Base-by-base conservation (phyloP, 192 early-diverging fungal genomes). In the Diversispora eburnea region DNA sequence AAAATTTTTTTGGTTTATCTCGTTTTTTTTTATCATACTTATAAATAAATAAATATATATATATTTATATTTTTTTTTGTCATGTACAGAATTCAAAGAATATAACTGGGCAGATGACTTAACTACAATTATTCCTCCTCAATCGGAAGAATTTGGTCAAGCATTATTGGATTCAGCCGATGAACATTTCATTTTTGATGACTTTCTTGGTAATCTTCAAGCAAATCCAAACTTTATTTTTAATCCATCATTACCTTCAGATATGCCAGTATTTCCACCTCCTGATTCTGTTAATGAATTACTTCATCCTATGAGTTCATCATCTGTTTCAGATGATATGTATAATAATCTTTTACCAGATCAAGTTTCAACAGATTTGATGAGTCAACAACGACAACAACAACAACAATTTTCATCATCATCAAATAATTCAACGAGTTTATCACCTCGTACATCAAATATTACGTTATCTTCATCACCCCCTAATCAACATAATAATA, bases 381-480 rank as follows among this genome's bases (percentile, higher is more conserved):
- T 51, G 22, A 22, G 13, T 67, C 45, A 58, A 13, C 69, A 43
- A 58, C 13, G 2, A 33, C 25, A 33, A 33, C 25, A 33, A 33
- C 45, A 9, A 9, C 39, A 58, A 13, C 69, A 43, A 58, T 20
- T 43, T 45, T 8, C 64, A 20, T 17, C 51, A 22, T 54, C 55
- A 57, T 33, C 25, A 2, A 33, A 33, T 33, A 58, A 58, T 20
- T 58, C 69, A 46, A 70, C 69, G n/a, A 57, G 55, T 58, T 55
- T 70, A 70, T 70, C 69, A 10, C 69, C 69, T 39, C 69, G 69
- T 58, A 71, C 69, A 46, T 22, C 17, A 47, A 71, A 47, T 46
- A 43, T 71, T 45, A 39, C 43, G 12, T 13, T 71, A 46, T 57
- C 68, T 0, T 19, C 68, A 3, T 71, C 69, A 17, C 56, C 69